A percentile compares a stretch with the other conserved stretches of the same genome.
Conservation (phyloP, 2,329 filamentous ascomycete species). For the Hypoxylon sp. region DNA sequence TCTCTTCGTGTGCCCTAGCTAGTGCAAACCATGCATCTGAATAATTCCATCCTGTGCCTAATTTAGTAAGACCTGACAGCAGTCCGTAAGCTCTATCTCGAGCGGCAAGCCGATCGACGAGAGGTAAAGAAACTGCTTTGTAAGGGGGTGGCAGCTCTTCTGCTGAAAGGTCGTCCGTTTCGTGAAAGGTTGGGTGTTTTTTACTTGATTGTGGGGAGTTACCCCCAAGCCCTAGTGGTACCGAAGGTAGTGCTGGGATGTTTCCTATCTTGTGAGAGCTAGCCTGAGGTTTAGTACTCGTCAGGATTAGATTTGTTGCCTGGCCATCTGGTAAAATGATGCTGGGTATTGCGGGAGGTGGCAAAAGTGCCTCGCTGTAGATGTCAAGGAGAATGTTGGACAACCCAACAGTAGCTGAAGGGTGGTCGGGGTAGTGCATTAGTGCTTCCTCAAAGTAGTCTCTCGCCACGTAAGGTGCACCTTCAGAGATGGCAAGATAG, state of each 20-base stretch:
- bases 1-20: conserved; percentile 88
- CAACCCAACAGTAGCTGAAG: conserved; percentile 83
- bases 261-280: conserved; percentile 18
- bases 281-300: conserved; percentile 24
- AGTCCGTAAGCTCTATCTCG: conserved; percentile 90
- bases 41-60: conserved; percentile 90
- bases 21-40: conserved; percentile 94
- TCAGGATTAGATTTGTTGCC: conserved; percentile 35
- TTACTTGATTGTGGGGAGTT: conserved; percentile 33
- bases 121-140: conserved; percentile 74
- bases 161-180: conserved; percentile 45
- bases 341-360: conserved; percentile 67
- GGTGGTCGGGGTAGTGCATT: conserved; percentile 83
- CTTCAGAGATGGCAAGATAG: conserved; percentile 74
- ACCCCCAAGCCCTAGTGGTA: conserved; percentile 64
- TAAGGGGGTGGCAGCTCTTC: conserved; percentile 67
- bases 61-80: conserved; percentile 84
- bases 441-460: conserved; percentile 86
- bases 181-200: conserved; percentile 31
- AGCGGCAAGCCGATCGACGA: conserved; percentile 87
- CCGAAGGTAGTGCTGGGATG: conserved; percentile 57
- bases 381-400: conserved; percentile 90
- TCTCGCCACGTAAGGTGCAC: conserved; percentile 77
- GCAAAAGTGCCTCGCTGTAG: conserved; percentile 78
- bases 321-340: conserved; percentile 57